Percentiles rank a stretch among this genome's conserved stretches.
phyloP scores from a whole-genome alignment of 306 rosid genomes.

The Abrus pulchellus region DNA sequence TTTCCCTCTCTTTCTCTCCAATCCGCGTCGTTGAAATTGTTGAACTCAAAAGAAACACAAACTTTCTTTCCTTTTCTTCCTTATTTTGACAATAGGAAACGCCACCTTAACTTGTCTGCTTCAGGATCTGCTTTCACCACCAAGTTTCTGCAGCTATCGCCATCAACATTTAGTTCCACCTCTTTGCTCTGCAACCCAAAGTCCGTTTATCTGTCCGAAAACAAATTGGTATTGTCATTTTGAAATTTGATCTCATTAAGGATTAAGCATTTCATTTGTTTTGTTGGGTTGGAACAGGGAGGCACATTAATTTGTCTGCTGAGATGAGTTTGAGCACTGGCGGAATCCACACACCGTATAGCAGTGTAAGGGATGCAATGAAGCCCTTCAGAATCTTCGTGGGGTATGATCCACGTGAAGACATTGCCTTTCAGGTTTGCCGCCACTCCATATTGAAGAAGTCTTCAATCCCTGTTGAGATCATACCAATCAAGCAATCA shows the following conservation, averaged over 20 bases:
- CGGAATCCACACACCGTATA: too few relatives aligned
- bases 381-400: slow-evolving; percentile 69
- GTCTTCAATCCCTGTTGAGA: slow-evolving; percentile 70
- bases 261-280: background rate
- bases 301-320: slow-evolving; percentile 11
- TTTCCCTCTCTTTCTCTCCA: background rate
- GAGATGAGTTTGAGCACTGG: slow-evolving; percentile 49
- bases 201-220: background rate
- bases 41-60: background rate
- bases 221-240: background rate
- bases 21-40: background rate
- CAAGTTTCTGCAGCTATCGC: background rate
- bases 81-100: background rate
- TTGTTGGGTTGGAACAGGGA: slow-evolving; percentile 28
- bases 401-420: slow-evolving; percentile 76
- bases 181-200: background rate
- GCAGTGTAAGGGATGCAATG: slow-evolving; percentile 47
- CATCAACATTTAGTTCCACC: background rate
- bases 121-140: slow-evolving; percentile 26
- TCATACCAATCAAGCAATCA: slow-evolving; percentile 65
- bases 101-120: background rate
- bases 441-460: slow-evolving; percentile 64
- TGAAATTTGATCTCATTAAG: background rate
- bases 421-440: slow-evolving; percentile 69
- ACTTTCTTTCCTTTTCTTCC: background rate